Percentiles rank a stretch among this genome's conserved stretches.
Evolutionary conservation across 148 eudicot species (phyloP).

Genomic region (Fagopyrum esculentum): DNA sequence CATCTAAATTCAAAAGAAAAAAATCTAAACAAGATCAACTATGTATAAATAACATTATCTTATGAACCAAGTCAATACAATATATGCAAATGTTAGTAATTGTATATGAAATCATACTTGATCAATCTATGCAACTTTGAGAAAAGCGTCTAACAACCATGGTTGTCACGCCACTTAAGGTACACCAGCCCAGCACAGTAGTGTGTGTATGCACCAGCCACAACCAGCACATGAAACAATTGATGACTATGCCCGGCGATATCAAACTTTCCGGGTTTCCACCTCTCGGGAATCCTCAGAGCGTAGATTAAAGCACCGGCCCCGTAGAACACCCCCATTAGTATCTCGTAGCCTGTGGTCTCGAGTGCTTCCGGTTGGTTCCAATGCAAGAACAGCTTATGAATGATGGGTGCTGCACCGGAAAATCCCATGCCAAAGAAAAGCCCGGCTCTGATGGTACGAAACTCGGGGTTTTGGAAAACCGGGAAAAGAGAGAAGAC

Average conservation of each 20-base stretch:
- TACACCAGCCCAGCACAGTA: conserved; percentile 32
- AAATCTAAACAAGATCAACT: too few species aligned
- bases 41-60: too few species aligned
- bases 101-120: background rate
- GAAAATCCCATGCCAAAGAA: conserved; percentile 48
- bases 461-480: conserved; percentile 30
- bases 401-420: conserved; percentile 36
- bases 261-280: conserved; percentile 51
- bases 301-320: conserved; percentile 38
- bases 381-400: conserved; percentile 31
- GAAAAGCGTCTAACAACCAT: conserved; percentile 23
- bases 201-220: conserved; percentile 45
- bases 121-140: background rate
- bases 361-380: conserved; percentile 28
- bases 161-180: conserved; percentile 45
- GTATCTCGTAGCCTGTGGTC: conserved; percentile 32
- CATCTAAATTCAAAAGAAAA: too few species aligned
- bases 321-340: conserved; percentile 36
- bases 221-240: conserved; percentile 40
- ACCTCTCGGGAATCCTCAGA: conserved; percentile 36
- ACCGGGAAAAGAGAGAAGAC: conserved; percentile 32
- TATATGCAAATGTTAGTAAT: too few species aligned
- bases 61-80: too few species aligned
- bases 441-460: conserved; percentile 30
- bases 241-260: conserved; percentile 50